Evolutionary conservation across 768 basidiomycete species (phyloP).

Genomic region (Suillus sp.): DNA sequence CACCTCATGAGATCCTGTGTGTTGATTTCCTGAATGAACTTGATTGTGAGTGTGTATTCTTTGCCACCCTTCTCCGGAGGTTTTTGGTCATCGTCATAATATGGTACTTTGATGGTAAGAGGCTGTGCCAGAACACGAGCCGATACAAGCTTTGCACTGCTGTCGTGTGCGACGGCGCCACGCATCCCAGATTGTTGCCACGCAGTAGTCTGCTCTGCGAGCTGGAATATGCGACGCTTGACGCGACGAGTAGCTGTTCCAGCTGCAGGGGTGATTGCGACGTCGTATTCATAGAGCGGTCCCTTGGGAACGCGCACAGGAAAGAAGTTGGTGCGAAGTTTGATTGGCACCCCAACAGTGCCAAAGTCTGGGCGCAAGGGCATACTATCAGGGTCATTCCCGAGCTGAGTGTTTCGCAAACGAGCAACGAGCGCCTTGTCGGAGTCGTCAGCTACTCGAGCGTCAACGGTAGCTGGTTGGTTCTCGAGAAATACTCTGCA

Average conservation of each 20-base stretch:
- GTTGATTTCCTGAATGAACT: slow-evolving; percentile 45
- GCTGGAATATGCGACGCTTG: slow-evolving; percentile 47
- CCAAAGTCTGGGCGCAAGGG: slow-evolving; percentile 55
- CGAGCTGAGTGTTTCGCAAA: slow-evolving; percentile 31
- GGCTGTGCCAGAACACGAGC: slow-evolving; percentile 43
- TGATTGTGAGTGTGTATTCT: slow-evolving; percentile 47
- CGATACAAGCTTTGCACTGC: slow-evolving; percentile 47
- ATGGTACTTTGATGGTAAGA: slow-evolving; percentile 40
- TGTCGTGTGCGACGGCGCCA: slow-evolving; percentile 49
- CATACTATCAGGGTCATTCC: slow-evolving; percentile 32
- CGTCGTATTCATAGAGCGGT: slow-evolving; percentile 51
- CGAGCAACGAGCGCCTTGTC: slow-evolving; percentile 46
- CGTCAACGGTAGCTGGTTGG: slow-evolving; percentile 49
- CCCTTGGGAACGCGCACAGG: slow-evolving; percentile 48
- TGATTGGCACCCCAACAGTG: slow-evolving; percentile 43
- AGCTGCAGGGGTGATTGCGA: slow-evolving; percentile 40
- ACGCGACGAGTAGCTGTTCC: slow-evolving; percentile 40
- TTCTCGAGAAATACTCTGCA: slow-evolving; percentile 44
- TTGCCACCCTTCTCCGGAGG: slow-evolving; percentile 35
- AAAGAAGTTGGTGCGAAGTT: slow-evolving; percentile 56
- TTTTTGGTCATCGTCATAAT: slow-evolving; percentile 49
- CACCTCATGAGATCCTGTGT: slow-evolving; percentile 44
- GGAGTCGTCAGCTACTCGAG: slow-evolving; percentile 48
- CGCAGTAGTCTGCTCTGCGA: slow-evolving; percentile 45
- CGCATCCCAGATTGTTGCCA: slow-evolving; percentile 45